These are phyloP conservation scores for Schizochytrium sp. DNA, from an alignment of 108 stramenopile genomes.

Conservation along the genomic window DNA sequence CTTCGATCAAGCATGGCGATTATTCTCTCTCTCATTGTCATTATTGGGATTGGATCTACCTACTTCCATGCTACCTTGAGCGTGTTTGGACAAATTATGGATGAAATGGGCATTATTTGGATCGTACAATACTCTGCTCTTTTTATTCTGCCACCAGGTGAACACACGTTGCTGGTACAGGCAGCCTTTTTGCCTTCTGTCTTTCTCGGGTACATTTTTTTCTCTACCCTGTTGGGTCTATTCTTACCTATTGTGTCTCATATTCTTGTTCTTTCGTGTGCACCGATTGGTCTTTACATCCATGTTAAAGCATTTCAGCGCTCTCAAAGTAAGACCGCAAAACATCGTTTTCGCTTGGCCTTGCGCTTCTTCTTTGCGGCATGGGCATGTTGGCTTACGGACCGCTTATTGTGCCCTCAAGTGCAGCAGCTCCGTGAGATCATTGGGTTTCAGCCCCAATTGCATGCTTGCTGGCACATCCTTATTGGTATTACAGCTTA, in stretches of 20 bases:
- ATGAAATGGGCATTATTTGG: constrained; percentile 55
- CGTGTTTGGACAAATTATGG: constrained; percentile 53
- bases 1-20: background rate
- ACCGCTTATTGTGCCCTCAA: constrained; percentile 4
- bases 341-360: background rate
- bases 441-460: constrained; percentile 8
- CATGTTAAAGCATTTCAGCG: background rate
- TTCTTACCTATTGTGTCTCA: constrained; percentile 28
- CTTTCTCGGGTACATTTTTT: constrained; percentile 5
- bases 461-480: constrained; percentile 46
- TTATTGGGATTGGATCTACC: constrained; percentile 13
- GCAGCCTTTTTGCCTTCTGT: constrained; percentile 28
- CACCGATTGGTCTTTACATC: background rate
- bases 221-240: background rate
- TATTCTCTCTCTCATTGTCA: constrained; percentile 23
- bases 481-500: constrained; percentile 1
- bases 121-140: constrained; percentile 43
- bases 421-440: background rate
- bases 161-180: background rate
- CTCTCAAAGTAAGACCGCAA: background rate
- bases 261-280: background rate
- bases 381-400: constrained; percentile 44
- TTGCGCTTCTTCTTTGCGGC: constrained; percentile 21
- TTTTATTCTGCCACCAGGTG: constrained; percentile 31
- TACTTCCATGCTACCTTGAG: constrained; percentile 48